Evolutionary conservation across 78 protist genomes (phyloP), one percentile per base, ranked within the genome.

Genomic region (Polysphondylium violaceum): DNA sequence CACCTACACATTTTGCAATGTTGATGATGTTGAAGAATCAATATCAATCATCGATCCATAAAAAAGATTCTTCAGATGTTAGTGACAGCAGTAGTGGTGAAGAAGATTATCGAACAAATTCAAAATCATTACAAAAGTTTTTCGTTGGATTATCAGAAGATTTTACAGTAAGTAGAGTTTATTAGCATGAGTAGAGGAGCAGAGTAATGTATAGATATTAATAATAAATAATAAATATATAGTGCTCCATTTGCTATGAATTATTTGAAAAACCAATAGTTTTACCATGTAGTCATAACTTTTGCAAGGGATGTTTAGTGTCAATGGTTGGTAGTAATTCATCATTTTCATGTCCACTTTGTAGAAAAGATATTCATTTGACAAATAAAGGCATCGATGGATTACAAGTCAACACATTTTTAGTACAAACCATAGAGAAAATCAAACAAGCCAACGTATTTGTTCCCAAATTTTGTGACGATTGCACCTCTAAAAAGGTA

Each of bases 51-150:
- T 21, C 31, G 19, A 65, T 65, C 21, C 21, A 65, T 17, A 36
- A 69, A 27, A 38, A 60, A 69, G 53, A 65, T n/a, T 44, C 33
- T 38, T 59, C 76, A 2, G 87, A 76, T 44, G 69, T 83, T 41
- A 83, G 91, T 29, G 91, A 83, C 44, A n/a, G n/a, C n/a, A 83
- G 91, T 33, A 83, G 91, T 59, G 91, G 91, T 5, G 91, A 83
- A 33, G 91, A 83, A 59, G 91, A 69, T 19, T 83, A 83, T 74
- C 50, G 91, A 67, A 44, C 77, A 53, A 83, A 61, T 29, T 67
- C 89, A 51, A 83, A 63, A 78, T 64, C 67, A 55, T 47, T 83
- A n/a, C 76, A 68, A 29, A 63, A 83, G 6, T 72, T 83, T 44
- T 69, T 83, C 44, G 47, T 74, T 59, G 59, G 59, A 9, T 41